A percentile compares a stretch with the other conserved stretches of the same genome.
Conservation (phyloP, 1,284 basidiomycete species). For the Entoloma clypeatum region DNA sequence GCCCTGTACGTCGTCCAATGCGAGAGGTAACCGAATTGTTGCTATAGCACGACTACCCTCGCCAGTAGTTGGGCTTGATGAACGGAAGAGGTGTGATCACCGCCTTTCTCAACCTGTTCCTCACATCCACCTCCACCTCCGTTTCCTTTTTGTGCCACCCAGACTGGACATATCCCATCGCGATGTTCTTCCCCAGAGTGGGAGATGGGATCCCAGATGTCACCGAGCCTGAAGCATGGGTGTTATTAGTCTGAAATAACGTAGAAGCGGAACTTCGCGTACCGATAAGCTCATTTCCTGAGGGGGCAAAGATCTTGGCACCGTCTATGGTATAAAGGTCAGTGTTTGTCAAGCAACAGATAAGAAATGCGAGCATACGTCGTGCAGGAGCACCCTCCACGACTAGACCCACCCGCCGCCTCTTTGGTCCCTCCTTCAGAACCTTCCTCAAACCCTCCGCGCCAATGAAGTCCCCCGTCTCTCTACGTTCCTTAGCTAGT, state of each 20-base stretch:
- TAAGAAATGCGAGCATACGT: constrained; percentile 38
- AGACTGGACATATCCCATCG: constrained; percentile 87
- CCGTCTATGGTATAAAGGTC: constrained; percentile 55
- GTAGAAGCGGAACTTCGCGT: constrained; percentile 17
- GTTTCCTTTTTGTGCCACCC: constrained; percentile 93
- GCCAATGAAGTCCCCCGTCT: constrained; percentile 77
- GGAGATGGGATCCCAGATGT: constrained; percentile 98
- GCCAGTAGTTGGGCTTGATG: constrained; percentile 66
- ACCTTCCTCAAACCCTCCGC: constrained; percentile 76
- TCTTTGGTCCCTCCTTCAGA: constrained; percentile 75
- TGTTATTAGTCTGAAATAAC: constrained; percentile 7
- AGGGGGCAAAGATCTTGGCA: constrained; percentile 66
- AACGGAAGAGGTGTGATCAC: constrained; percentile 81
- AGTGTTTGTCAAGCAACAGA: constrained; percentile 2
- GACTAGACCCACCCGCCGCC: constrained; percentile 81
- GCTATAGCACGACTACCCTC: no score
- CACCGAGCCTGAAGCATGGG: constrained; percentile 50
- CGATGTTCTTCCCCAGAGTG: constrained; percentile 86
- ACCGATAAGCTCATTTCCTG: constrained; percentile 55
- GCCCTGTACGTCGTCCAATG: no score
- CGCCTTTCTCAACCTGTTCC: constrained; percentile 70
- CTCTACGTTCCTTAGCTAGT: constrained; percentile 78
- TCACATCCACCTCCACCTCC: constrained; percentile 73
- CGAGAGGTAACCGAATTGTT: no score
- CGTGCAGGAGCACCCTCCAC: constrained; percentile 87